These are phyloP conservation scores for Clarireedia hainanense DNA, from an alignment of 2,329 filamentous ascomycete species.

Conservation along the genomic window DNA sequence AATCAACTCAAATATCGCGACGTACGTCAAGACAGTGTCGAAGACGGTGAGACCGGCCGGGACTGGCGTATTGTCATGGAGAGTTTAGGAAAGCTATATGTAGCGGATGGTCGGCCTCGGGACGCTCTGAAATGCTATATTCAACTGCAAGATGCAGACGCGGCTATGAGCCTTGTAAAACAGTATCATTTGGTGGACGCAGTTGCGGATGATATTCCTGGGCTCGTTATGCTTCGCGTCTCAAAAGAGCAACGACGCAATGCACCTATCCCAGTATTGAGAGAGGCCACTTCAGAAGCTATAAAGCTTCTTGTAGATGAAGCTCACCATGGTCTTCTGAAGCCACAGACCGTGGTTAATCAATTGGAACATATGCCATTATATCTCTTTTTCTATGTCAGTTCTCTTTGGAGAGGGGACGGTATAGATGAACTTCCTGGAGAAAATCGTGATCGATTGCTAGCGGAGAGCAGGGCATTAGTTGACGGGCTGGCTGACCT, in stretches of 20 bases:
- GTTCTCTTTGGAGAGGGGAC: conserved; percentile 74
- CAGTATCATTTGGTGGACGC: conserved; percentile 87
- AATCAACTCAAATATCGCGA: conserved; percentile 72
- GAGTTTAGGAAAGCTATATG: conserved; percentile 73
- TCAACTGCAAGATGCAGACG: conserved; percentile 82
- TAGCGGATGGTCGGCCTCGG: conserved; percentile 70
- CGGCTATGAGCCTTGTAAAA: conserved; percentile 75
- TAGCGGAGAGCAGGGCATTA: conserved; percentile 55
- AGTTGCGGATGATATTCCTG: conserved; percentile 80
- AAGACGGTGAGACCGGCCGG: conserved; percentile 61
- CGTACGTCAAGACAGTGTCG: conserved; percentile 66
- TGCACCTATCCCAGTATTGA: conserved; percentile 63
- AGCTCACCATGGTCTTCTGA: conserved; percentile 80
- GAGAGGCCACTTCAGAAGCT: conserved; percentile 73
- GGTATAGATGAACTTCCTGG: conserved; percentile 47
- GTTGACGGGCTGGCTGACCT: conserved; percentile 84
- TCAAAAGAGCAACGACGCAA: conserved; percentile 58
- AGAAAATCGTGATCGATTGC: conserved; percentile 48
- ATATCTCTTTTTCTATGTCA: conserved; percentile 89
- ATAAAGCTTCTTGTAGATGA: conserved; percentile 84
- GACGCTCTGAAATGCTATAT: conserved; percentile 89
- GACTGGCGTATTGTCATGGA: conserved; percentile 92
- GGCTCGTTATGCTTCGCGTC: conserved; percentile 82
- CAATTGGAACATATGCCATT: conserved; percentile 65
- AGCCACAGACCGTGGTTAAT: conserved; percentile 65